Evolutionary conservation across 179 eudicot species (phyloP), one percentile per base, ranked within the genome.

Genomic region (Silene noctiflora): DNA sequence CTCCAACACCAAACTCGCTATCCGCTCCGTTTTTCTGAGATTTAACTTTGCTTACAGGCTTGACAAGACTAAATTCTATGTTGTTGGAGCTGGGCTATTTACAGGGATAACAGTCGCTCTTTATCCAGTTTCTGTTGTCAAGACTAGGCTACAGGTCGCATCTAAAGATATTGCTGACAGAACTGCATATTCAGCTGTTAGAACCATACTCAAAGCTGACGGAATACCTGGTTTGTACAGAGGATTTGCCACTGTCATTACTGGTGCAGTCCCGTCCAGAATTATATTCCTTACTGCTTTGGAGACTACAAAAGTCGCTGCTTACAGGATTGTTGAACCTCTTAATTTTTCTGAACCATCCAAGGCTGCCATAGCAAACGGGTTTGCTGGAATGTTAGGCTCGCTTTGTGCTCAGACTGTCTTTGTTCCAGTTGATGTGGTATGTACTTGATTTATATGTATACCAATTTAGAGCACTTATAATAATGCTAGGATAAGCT

Each of bases 371-470:
- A 73, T 95, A 73, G 99, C 99, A 78, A 95, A 93, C 82, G 99
- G 99, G 68, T 69, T 87, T 78, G 99, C 97, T 80, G 99, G 99
- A 75, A 95, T 95, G 99, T 60, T 86, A 70, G 93, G 90, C 48
- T 91, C 99, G 75, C 90, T 95, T 82, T 81, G 85, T 78, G 82
- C 99, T 33, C 99, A 95, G 82, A 87, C 93, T 67, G 88, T 91
- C 39, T 95, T 93, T 84, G 98, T 95, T 77, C 99, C 99, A 58
- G 76, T 95, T 80, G 99, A 95, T 66, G 97, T 94, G 94, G 98
- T 94, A 92, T 75, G 88, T 71, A 29, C 5, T 65, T 67, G 77
- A 46, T 27, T 42, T 10, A 11, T 63, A 53, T 2, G 4, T 12
- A 51, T 51, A 14, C 17, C n/a, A 51, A 51, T 51, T 51, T 51